Base-by-base conservation (phyloP, 1,284 basidiomycete genomes). In the Boletellus dicymbophilus region DNA sequence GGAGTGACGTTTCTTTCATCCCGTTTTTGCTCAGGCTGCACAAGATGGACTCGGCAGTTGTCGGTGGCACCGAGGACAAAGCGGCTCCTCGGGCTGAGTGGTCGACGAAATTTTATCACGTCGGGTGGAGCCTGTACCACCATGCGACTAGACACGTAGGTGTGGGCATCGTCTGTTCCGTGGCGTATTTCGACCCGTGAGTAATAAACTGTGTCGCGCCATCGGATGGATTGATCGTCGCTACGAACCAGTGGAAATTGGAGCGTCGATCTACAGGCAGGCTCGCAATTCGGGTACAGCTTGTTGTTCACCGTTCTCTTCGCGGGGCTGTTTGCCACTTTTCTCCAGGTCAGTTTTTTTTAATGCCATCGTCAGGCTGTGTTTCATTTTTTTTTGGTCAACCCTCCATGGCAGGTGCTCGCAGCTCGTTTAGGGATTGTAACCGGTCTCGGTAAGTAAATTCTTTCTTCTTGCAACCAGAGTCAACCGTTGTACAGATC, bases 251-350 rank as follows among this genome's bases (percentile, higher is more conserved):
- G 78, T 18, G 80, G 80, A n/a, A 82, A 81, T 51, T 83, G 81
- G 81, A 71, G 75, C 7, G 79, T 79, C 21, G 81, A 82, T 61
- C 67, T 82, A 15, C 75, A 79, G 58, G 81, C 81, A 11, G 84
- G 84, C 9, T 81, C 82, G 12, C 66, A 77, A 42, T 85, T 75
- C 55, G 88, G 88, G 2, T 92, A 91, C 70, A 80, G 81, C 54
- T 75, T 91, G 6, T 74, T 93, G 33, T 90, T 90, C 64, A 75
- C 87, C 49, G 81, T 93, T 30, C 76, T 92, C 8, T 60, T 91
- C 28, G 72, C 90, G 2, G 85, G 86, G 16, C 54, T 89, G 10
- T 79, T 87, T 40, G 88, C 85, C 5, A 79, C 84, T 10, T 72
- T 84, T 43, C 72, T 85, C 23, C 84, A 85, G 72, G 79, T 68